Base-by-base conservation (phyloP, 768 basidiomycete genomes). In the Rhodosporidiobolus sp. region DNA sequence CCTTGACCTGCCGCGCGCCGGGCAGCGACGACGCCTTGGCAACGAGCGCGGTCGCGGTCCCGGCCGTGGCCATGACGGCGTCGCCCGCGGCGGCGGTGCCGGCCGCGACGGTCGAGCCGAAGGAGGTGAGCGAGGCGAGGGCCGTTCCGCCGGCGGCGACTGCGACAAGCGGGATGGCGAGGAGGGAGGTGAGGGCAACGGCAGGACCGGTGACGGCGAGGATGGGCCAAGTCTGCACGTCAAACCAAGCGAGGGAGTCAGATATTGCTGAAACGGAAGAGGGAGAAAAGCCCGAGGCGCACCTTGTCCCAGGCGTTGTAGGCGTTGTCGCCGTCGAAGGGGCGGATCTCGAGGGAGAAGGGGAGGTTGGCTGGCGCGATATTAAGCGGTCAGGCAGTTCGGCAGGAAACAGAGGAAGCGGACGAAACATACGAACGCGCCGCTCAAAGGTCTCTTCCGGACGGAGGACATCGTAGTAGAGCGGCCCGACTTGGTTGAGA, bases 91-190 rank as follows among this genome's bases (percentile, higher is more conserved):
- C 54, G 0, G 66, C 56, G 4, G 66, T 66, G 26, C 65, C 69
- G 16, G 46, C 56, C 0, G 56, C 72, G 30, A 70, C 48, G 4
- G 66, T 26, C 0, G 70, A 61, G 1, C 74, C 74, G 53, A 69
- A 59, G 0, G 66, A 55, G 4, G 67, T 69, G 43, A 76, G 65
- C 5, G 69, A 67, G 4, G 71, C 70, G 57, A 76, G 69, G 0
- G 72, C 75, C 8, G 65, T 61, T 11, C 71, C 75, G 6, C 75
- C 75, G 0, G 57, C 65, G 0, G 72, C 69, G 53, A 66, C 32
- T 11, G 72, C 75, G 38, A 68, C 71, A 63, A 76, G 57, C 9
- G 75, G 75, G 66, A 76, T 53, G 1, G 69, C 65, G 58, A 76
- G 61, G 50, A 76, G 65, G 17, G 74, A 76, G 8, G 68, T 58